Evolutionary conservation across 805 yeast species (phyloP).

Genomic region (Saturnispora zaruensis): DNA sequence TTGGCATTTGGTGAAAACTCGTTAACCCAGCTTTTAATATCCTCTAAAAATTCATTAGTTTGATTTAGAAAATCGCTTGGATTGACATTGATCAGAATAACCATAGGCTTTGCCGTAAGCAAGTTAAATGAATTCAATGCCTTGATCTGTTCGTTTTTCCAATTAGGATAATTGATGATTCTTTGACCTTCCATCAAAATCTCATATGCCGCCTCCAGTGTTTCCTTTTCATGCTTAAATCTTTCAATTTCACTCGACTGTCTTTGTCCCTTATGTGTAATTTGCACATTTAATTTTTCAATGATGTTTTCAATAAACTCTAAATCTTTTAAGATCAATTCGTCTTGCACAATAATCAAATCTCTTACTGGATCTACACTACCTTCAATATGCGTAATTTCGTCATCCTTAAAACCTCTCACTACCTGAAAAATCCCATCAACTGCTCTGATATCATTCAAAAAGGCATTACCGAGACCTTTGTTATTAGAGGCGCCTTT

Average conservation of each 20-base stretch:
- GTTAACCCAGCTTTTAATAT: constrained; percentile 87
- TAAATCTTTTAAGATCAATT: constrained; percentile 56
- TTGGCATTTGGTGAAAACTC: constrained; percentile 70
- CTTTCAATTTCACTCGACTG: constrained; percentile 52
- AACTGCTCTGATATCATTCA: constrained; percentile 59
- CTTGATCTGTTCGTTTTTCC: constrained; percentile 91
- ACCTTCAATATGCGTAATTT: constrained; percentile 59
- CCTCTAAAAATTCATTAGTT: constrained; percentile 76
- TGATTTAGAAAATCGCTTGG: constrained; percentile 83
- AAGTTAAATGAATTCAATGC: constrained; percentile 76
- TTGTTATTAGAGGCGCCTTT: constrained; percentile 57
- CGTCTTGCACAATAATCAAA: constrained; percentile 54
- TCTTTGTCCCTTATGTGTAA: constrained; percentile 79
- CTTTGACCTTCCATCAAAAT: constrained; percentile 78
- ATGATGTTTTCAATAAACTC: constrained; percentile 62
- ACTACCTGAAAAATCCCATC: constrained; percentile 68
- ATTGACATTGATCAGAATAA: constrained; percentile 82
- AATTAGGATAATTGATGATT: constrained; percentile 67
- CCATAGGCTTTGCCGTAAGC: constrained; percentile 92
- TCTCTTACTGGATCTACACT: constrained; percentile 58
- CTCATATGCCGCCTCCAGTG: constrained; percentile 63
- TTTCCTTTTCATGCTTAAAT: constrained; percentile 80
- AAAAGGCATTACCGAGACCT: constrained; percentile 67
- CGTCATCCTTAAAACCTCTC: constrained; percentile 54
- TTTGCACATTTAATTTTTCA: constrained; percentile 54